Evolutionary conservation across 768 basidiomycete species (phyloP).

Genomic region (Hygrocybe punicea): DNA sequence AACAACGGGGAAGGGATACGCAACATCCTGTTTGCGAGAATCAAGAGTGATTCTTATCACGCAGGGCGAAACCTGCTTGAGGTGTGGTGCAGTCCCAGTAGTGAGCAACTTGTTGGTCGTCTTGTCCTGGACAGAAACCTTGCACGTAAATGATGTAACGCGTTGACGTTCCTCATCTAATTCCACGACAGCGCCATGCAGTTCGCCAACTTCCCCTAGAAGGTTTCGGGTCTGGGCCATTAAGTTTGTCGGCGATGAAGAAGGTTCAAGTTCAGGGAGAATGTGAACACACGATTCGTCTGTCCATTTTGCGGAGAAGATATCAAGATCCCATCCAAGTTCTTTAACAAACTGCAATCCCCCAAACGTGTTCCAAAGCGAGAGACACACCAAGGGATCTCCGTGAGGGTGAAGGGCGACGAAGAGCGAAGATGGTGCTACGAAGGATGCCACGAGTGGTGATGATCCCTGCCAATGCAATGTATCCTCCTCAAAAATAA

Average conservation of each 20-base stretch:
- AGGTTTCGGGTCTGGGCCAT: not conserved
- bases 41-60: too few species aligned
- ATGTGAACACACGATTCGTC: conserved; percentile 32
- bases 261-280: conserved; percentile 28
- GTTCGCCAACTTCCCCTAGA: not conserved
- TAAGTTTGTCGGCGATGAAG: not conserved
- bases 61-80: too few species aligned
- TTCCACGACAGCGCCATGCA: not conserved
- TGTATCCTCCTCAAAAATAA: conserved; percentile 30
- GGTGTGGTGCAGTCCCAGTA: not conserved
- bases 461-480: conserved; percentile 33
- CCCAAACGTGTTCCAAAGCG: conserved; percentile 24
- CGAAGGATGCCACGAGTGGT: conserved; percentile 36
- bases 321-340: conserved; percentile 24
- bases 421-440: conserved; percentile 33
- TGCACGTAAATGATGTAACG: not conserved
- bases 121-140: not conserved
- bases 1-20: too few species aligned
- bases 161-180: conserved; percentile 1
- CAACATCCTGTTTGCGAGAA: too few species aligned
- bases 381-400: conserved; percentile 25
- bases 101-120: not conserved
- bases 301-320: conserved; percentile 29
- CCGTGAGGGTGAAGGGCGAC: conserved; percentile 12
- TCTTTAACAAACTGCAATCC: conserved; percentile 16